Evolutionary conservation across 495 filamentous ascomycete genomes (phyloP).

Genomic region (Letharia lupina): DNA sequence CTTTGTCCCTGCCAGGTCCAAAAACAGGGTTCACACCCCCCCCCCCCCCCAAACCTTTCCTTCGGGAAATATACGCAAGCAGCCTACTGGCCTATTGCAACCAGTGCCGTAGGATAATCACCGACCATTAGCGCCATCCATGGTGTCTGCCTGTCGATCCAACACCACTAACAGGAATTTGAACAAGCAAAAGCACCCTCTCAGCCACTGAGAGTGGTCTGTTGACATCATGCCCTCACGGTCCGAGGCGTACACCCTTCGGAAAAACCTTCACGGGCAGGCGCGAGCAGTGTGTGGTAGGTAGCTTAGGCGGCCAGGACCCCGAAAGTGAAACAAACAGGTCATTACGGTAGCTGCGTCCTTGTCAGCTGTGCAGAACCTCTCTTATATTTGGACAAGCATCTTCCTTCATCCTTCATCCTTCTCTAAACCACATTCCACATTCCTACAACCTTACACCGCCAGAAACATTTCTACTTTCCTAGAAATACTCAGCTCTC

Average conservation of each 20-base stretch:
- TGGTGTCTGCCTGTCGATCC: background rate
- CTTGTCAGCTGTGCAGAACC: slow-evolving; percentile 6
- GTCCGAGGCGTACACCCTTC: slow-evolving; percentile 7
- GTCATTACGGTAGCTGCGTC: slow-evolving; percentile 10
- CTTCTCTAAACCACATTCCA: background rate
- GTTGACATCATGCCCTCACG: slow-evolving; percentile 5
- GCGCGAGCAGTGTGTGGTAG: background rate
- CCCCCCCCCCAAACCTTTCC: too few species aligned
- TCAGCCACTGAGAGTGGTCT: slow-evolving; percentile 12
- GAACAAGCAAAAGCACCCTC: background rate
- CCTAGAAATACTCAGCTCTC: background rate
- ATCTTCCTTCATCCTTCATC: slow-evolving; percentile 1
- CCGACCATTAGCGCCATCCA: slow-evolving; percentile 10
- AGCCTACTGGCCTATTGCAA: background rate
- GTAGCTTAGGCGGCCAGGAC: background rate
- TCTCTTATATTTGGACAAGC: slow-evolving; percentile 5
- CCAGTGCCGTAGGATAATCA: slow-evolving; percentile 1
- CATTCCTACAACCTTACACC: background rate
- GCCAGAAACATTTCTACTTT: background rate
- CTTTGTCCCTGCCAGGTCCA: background rate
- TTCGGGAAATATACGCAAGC: slow-evolving; percentile 1
- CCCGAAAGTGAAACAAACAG: background rate
- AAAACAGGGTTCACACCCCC: background rate
- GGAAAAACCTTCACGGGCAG: slow-evolving; percentile 4
- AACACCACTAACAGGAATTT: background rate